phyloP scores from a whole-genome alignment of 1,284 basidiomycete species.

The Chiua sp. region DNA sequence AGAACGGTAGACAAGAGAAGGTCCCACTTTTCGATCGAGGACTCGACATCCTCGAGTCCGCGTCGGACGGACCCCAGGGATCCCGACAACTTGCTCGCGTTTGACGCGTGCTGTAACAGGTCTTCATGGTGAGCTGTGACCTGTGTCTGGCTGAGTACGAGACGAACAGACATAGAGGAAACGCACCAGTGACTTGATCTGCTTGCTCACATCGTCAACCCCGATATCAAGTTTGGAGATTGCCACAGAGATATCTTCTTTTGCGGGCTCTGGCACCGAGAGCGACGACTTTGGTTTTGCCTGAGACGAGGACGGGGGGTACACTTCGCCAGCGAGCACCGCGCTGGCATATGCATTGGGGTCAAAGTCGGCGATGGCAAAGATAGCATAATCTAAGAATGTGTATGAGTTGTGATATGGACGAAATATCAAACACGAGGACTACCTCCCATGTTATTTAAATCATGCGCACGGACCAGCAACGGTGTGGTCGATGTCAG shows the following conservation, averaged over 20 bases:
- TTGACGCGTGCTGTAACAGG: constrained; percentile 73
- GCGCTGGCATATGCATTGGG: constrained; percentile 90
- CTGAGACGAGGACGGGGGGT: constrained; percentile 47
- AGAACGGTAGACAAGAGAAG: not conserved
- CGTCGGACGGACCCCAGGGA: constrained; percentile 64
- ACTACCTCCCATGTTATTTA: constrained; percentile 31
- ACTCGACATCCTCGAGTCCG: constrained; percentile 71
- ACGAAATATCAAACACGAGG: not conserved
- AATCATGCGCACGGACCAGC: not conserved
- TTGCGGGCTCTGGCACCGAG: constrained; percentile 60
- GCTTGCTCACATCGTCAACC: constrained; percentile 88
- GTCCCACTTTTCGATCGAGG: constrained; percentile 72
- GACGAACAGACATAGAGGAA: too few species aligned
- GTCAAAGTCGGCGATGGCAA: constrained; percentile 75
- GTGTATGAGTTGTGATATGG: constrained; percentile 1
- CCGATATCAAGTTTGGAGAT: constrained; percentile 84
- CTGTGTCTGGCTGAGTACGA: constrained; percentile 36
- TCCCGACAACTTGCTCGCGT: constrained; percentile 65
- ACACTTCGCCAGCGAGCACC: constrained; percentile 79
- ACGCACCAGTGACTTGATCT: constrained; percentile 83
- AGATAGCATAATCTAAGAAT: constrained; percentile 66
- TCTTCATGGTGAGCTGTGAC: constrained; percentile 77
- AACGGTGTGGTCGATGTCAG: too few species aligned
- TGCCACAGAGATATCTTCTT: constrained; percentile 87
- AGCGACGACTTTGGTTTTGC: constrained; percentile 39